Evolutionary conservation across 257 asterid genomes (phyloP).

Genomic region (Capsicum pubescens): DNA sequence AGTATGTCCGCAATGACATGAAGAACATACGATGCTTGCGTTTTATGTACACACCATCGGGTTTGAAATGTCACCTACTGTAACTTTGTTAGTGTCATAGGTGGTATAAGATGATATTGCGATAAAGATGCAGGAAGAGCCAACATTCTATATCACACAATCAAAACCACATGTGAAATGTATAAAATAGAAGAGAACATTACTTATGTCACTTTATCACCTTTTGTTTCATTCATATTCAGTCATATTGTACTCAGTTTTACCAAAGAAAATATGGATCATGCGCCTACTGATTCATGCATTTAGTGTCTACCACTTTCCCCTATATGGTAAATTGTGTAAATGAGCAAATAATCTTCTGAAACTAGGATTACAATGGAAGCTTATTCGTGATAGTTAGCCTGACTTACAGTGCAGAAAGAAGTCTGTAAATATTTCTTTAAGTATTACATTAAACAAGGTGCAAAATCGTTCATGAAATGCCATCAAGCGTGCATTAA

Average conservation of each 20-base stretch:
- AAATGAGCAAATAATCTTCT: slow-evolving; percentile 8
- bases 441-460: background rate
- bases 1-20: slow-evolving; percentile 3
- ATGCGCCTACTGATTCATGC: background rate
- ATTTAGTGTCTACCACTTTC: background rate
- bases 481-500: background rate
- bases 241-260: slow-evolving; percentile 7
- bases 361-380: background rate
- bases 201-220: background rate
- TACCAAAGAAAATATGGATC: background rate
- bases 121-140: background rate
- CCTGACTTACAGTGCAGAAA: background rate
- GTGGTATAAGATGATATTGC: background rate
- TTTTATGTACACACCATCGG: slow-evolving; percentile 1
- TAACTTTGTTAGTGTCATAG: background rate
- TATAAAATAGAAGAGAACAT: no score
- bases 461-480: slow-evolving; percentile 10
- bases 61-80: background rate
- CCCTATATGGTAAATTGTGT: background rate
- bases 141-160: background rate
- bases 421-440: background rate
- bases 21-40: background rate
- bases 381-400: background rate
- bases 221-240: background rate
- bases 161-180: slow-evolving; percentile 1